Base-by-base conservation (phyloP, 1,139 yeast genomes). In the Spathaspora sp. region DNA sequence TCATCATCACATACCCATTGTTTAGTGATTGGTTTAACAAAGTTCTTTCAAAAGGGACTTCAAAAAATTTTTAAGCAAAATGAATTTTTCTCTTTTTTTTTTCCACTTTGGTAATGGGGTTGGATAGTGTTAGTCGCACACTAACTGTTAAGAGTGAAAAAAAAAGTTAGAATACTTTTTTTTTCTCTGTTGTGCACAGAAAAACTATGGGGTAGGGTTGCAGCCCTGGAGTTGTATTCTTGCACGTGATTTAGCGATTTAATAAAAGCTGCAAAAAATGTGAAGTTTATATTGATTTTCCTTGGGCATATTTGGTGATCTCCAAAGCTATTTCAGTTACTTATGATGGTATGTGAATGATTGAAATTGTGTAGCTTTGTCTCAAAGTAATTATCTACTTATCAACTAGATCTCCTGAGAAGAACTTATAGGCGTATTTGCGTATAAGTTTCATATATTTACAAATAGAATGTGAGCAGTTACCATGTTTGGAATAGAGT, bases 1-100 rank as follows among this genome's bases (percentile, higher is more conserved):
- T 43, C 43, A 27, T 37, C 44, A 17, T 42, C 47, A 53, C 56
- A 53, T 53, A 53, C 56, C 56, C 56, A 53, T 53, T 53, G 55
- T 50, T 50, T 49, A 51, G 52, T 49, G 55, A 45, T 51, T 49
- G 52, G 51, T 44, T 50, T 51, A 47, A 43, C 41, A 43, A 41
- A 38, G 25, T 36, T 38, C 38, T 37, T 34, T 25, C 31, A 34
- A 44, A 47, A 47, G 39, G 43, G 34, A 37, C 43, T 38, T 45
- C 40, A 41, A 46, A 20, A 49, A 50, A 45, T 44, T 45, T 49
- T 45, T 45, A 42, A 45, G 40, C 36, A 36, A 39, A 44, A 45
- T 47, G 27, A 44, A 42, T 33, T 45, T 43, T 39, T 25, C 27
- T 36, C 25, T 43, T 33, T 27, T 40, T 36, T n/a, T 43, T 40